Evolutionary conservation across 371 early-diverging fungal genomes (phyloP).

Genomic region (Chytridium lagenaria): DNA sequence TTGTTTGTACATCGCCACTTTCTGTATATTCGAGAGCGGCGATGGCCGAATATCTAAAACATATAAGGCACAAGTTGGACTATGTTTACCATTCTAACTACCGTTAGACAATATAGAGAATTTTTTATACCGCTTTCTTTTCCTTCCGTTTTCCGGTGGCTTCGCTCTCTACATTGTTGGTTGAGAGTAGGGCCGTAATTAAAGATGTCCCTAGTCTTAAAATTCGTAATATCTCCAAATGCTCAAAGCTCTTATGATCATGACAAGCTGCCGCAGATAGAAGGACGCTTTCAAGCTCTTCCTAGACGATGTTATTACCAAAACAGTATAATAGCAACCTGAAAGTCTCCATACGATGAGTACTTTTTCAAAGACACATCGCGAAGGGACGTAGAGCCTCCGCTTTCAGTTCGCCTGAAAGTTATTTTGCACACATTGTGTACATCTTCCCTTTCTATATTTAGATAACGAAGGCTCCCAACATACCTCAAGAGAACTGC

Average conservation of each 20-base stretch:
- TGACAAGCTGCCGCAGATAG: background rate
- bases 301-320: background rate
- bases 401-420: background rate
- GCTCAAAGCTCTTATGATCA: slow-evolving; percentile 4
- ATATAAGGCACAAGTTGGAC: background rate
- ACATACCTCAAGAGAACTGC: background rate
- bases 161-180: background rate
- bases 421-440: background rate
- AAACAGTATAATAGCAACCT: background rate
- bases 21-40: background rate
- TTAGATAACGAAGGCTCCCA: background rate
- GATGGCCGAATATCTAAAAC: background rate
- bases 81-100: too few species aligned
- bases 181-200: background rate
- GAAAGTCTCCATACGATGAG: background rate
- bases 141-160: background rate
- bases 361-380: background rate
- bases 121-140: background rate
- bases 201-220: background rate
- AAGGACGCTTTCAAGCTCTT: background rate
- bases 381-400: background rate
- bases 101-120: too few species aligned
- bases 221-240: background rate
- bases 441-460: background rate
- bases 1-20: background rate